Evolutionary conservation across 768 basidiomycete species (phyloP).

Genomic region (Lactarius hengduanensis): DNA sequence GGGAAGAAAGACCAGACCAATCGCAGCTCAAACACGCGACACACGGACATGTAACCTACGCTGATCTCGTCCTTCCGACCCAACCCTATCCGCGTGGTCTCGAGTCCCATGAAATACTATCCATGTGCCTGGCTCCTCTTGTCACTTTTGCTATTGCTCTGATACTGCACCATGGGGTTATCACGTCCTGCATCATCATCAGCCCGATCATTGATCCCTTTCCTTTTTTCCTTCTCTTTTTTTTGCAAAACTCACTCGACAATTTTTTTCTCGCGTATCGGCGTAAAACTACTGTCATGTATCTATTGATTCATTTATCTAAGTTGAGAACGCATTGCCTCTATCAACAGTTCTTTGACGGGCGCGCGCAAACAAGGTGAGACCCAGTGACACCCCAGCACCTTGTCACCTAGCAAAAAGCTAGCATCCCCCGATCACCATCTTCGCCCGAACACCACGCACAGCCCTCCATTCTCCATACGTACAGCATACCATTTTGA

Average conservation of each 20-base stretch:
- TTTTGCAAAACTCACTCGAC: background rate
- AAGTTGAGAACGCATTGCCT: background rate
- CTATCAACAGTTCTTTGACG: background rate
- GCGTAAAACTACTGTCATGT: background rate
- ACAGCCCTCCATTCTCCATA: background rate
- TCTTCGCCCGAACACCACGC: background rate
- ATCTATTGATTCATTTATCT: background rate
- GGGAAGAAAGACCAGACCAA: background rate
- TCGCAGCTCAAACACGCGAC: conserved; percentile 2
- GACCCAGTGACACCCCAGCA: background rate
- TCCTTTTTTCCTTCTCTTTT: no score
- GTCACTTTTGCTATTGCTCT: background rate
- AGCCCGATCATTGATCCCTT: background rate
- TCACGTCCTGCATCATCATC: background rate
- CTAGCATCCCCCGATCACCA: background rate
- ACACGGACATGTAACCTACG: background rate
- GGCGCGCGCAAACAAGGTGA: background rate
- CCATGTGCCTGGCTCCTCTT: background rate
- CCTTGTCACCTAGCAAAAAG: background rate
- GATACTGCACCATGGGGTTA: background rate
- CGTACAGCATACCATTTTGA: background rate
- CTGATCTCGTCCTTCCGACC: background rate
- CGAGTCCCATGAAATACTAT: background rate
- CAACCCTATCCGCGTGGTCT: background rate
- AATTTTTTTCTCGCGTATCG: background rate